Base-by-base conservation (phyloP, 2,329 filamentous ascomycete genomes). In the Sphaerulina musiva region DNA sequence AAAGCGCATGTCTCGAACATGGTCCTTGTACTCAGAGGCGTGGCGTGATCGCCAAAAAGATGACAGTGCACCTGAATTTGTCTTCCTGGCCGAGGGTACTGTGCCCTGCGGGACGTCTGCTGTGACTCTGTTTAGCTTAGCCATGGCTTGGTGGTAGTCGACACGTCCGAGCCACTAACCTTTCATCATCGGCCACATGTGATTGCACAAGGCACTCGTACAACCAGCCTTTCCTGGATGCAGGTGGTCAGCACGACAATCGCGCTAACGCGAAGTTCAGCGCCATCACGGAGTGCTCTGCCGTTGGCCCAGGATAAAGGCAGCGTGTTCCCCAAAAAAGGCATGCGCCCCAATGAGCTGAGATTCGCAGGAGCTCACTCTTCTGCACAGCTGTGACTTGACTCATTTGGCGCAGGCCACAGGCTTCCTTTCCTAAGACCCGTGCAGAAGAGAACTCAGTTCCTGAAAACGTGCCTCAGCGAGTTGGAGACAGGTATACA, bases 401-500 rank as follows among this genome's bases (percentile, higher is more conserved):
- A 29, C 26, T 29, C 26, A 29, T 29, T 29, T 29, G 26, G 26
- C 6, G 26, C 26, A 20, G 20, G 20, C 6, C 26, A 6, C 26
- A 7, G 26, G 5, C 26, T 29, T 29, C 26, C 26, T 4, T 14
- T 2, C 34, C 45, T 32, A 46, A 9, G 17, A 14, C 26, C 41
- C 48, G 29, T 39, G 41, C 20, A 51, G 44, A 42, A 51, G 39
- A 26, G 14, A 10, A 9, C 20, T 46, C n/a, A 45, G 26, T 40
- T 85, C 79, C 43, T 76, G 73, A 79, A 87, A 92, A 63, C 86
- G 80, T 56, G 76, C 75, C 59, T 80, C 77, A 1, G 86, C 84
- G 50, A 82, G 69, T 39, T 73, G 72, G 6, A 85, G 76, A 60
- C 89, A 75, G 40, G 77, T 73, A 59, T 72, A 79, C 68, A 91